phyloP scores from a whole-genome alignment of 768 basidiomycete species.

The Mycena belliarum region DNA sequence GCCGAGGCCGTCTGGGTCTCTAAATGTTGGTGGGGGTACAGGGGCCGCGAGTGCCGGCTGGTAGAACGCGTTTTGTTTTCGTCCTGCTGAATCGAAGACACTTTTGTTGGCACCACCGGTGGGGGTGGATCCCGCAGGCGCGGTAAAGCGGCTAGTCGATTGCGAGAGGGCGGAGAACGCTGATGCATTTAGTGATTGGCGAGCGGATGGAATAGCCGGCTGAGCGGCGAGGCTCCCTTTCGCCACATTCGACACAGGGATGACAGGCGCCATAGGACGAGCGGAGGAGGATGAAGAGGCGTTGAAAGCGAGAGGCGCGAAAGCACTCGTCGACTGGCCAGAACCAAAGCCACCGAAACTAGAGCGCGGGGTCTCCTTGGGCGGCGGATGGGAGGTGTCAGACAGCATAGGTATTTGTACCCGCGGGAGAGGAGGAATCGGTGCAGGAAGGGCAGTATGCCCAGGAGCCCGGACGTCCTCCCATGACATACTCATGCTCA shows the following conservation, averaged over 20 bases:
- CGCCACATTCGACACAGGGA: constrained; percentile 6
- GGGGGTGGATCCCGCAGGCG: constrained; percentile 36
- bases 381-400: not conserved
- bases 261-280: constrained; percentile 6
- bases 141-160: constrained; percentile 21
- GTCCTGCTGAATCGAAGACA: constrained; percentile 43
- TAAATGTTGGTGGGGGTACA: constrained; percentile 24
- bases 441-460: constrained; percentile 20
- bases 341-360: constrained; percentile 18
- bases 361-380: constrained; percentile 1
- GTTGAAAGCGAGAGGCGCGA: constrained; percentile 12
- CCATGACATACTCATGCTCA: constrained; percentile 43
- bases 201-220: not conserved
- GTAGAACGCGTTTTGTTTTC: constrained; percentile 67
- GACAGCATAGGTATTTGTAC: not conserved
- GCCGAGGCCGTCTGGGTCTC: constrained; percentile 1
- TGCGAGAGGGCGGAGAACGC: constrained; percentile 22
- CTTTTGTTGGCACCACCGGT: not conserved
- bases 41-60: constrained; percentile 44
- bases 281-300: constrained; percentile 5
- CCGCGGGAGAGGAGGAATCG: constrained; percentile 33
- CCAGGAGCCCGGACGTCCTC: constrained; percentile 47
- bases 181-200: constrained; percentile 2
- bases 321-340: constrained; percentile 5
- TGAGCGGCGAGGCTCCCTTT: constrained; percentile 9